Base-by-base conservation (phyloP, 495 filamentous ascomycete genomes). In the Trichodelitschia bisporula region DNA sequence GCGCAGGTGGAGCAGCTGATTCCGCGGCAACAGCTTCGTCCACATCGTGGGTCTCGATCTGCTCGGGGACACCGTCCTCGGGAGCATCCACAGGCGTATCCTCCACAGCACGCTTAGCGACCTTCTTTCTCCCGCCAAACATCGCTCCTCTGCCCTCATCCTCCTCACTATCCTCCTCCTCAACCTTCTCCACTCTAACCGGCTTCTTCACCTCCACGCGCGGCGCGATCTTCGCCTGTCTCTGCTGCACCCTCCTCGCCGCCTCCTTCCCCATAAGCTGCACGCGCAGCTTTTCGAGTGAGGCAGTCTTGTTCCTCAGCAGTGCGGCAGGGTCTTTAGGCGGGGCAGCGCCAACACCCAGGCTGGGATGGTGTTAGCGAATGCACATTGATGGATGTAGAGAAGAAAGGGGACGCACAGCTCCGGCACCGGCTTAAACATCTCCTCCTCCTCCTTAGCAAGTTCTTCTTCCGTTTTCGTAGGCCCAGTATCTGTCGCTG, bases 221-320 rank as follows among this genome's bases (percentile, higher is more conserved):
- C n/a, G n/a, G n/a, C n/a, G n/a, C n/a, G n/a, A n/a, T n/a, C n/a
- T n/a, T n/a, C n/a, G n/a, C n/a, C n/a, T n/a, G n/a, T n/a, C n/a
- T n/a, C n/a, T n/a, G n/a, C n/a, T n/a, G n/a, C n/a, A n/a, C n/a
- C n/a, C n/a, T n/a, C n/a, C n/a, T n/a, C n/a, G n/a, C n/a, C 41
- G 36, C 45, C 24, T 50, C 49, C 31, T 48, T 60, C 11, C 59
- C 58, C 9, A 63, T 41, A 14, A 63, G 38, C 25, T 50, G 51
- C 35, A 49, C 41, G 21, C 54, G 50, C 29, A 43, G n/a, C n/a
- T n/a, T n/a, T 17, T 61, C 51, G 25, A 56, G 50, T 6, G 46
- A 39, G 14, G 9, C 9, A 16, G 15, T 15, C 27, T 9, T 29
- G 8, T 16, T 8, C 15, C 16, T 9, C 27, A 9, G 16, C 16